Base-by-base conservation (phyloP, 352 stramenopile genomes). In the Globisporangium iwayamae region DNA sequence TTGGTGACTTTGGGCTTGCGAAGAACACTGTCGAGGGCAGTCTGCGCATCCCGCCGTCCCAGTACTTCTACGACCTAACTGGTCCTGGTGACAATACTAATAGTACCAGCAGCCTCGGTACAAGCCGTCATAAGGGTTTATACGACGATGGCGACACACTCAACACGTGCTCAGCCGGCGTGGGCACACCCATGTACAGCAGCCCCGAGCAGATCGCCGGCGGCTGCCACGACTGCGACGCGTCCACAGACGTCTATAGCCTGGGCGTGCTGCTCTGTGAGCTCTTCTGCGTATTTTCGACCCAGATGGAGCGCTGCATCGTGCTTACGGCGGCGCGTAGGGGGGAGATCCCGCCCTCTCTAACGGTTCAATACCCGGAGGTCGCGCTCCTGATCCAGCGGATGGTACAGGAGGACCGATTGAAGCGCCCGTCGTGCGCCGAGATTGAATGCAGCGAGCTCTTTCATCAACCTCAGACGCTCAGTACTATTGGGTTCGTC, bases 1-100 rank as follows among this genome's bases (percentile, higher is more conserved):
- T 94, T 61, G 85, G 83, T 28, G 85, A 94, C 71, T 94, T 94
- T 62, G 85, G 85, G 4, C 60, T 94, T 25, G 85, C 85, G 8
- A 91, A 90, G 63, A 87, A 88, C 61, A 86, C 78, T 4, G 53
- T 91, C 9, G 72, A 89, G 51, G 81, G 60, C 46, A 83, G 71
- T 56, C 60, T 89, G 28, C 78, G 85, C 18, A 78, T 91, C 16
- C 73, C 74, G 10, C 71, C 75, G 22, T 81, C 75, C 16, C 78
- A 80, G 36, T 89, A 87, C 47, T 69, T 81, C 32, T 81, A 73
- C 41, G 67, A 85, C 32, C 63, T 16, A 63, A 74, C 45, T 64
- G 65, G 3, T 25, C 67, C 36, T 62, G 64, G 36, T 65, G 68
- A 75, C 10, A 56, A 62, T 73, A 41, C 67, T 72, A 61, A 1